Percentiles rank a stretch among this genome's conserved stretches.
These are phyloP conservation scores for Leccinum subrobustum DNA, from an alignment of 1,284 basidiomycete species.

Conservation along the genomic window DNA sequence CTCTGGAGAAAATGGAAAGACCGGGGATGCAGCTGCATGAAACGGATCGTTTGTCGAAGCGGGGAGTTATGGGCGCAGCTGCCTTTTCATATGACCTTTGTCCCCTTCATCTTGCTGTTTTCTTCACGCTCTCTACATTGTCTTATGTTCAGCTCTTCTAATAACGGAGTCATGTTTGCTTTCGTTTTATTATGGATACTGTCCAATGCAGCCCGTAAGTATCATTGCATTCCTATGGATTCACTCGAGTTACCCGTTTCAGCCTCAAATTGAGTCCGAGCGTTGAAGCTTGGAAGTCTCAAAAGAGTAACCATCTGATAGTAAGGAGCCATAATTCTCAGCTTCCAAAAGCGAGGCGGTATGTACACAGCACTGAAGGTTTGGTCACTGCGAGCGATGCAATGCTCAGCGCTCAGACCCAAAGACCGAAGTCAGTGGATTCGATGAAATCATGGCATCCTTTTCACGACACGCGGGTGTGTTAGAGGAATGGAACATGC, in stretches of 20 bases:
- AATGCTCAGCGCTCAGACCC: too few species aligned
- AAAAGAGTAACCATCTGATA: too few species aligned
- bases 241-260: neutral
- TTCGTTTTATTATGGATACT: conserved; percentile 16
- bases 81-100: conserved; percentile 20
- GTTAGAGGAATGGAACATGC: too few species aligned
- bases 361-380: neutral
- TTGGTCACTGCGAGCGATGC: too few species aligned
- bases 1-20: conserved; percentile 28
- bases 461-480: too few species aligned
- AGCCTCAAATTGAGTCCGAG: neutral
- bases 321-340: too few species aligned
- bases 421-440: too few species aligned
- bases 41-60: conserved; percentile 14
- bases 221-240: conserved; percentile 14
- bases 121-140: conserved; percentile 15
- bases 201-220: neutral
- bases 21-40: conserved; percentile 28
- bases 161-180: conserved; percentile 25
- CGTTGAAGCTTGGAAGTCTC: too few species aligned
- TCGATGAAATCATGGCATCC: too few species aligned
- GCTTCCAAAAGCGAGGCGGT: too few species aligned
- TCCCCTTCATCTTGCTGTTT: conserved; percentile 11
- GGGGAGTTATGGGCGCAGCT: conserved; percentile 22
- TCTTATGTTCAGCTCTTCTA: conserved; percentile 15